Percentiles rank a stretch among this genome's conserved stretches.
Evolutionary conservation across 2,329 filamentous ascomycete species (phyloP).

Genomic region (Byssoonygena ceratinophila): DNA sequence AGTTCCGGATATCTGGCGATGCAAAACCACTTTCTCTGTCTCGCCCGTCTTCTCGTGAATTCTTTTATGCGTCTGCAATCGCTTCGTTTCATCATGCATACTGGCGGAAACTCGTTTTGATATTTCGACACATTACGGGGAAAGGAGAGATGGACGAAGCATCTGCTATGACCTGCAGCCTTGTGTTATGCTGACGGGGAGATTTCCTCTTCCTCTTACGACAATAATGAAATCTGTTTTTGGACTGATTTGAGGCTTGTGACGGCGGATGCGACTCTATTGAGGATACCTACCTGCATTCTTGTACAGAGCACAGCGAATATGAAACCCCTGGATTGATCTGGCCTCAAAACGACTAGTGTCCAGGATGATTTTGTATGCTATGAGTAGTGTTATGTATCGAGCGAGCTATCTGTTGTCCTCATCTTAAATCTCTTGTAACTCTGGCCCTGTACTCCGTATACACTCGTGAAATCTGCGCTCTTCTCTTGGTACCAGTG

Average conservation of each 20-base stretch:
- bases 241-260: slow-evolving; percentile 3
- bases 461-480: too few species aligned
- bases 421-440: neutral
- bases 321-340: neutral
- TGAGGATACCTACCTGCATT: slow-evolving; percentile 15
- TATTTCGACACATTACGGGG: slow-evolving; percentile 7
- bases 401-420: slow-evolving; percentile 6
- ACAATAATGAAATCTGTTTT: neutral
- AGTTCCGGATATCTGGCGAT: slow-evolving; percentile 81
- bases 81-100: slow-evolving; percentile 27
- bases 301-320: slow-evolving; percentile 6
- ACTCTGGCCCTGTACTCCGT: neutral
- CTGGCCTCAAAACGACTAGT: neutral
- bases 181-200: neutral
- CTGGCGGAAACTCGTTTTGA: slow-evolving; percentile 12
- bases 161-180: slow-evolving; percentile 6
- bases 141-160: slow-evolving; percentile 21
- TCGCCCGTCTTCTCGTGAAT: neutral
- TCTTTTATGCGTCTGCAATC: neutral
- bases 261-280: slow-evolving; percentile 11
- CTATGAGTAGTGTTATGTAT: slow-evolving; percentile 9
- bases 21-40: slow-evolving; percentile 32
- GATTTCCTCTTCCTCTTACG: neutral
- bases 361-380: slow-evolving; percentile 6
- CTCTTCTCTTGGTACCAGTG: too few species aligned